Evolutionary conservation across 805 yeast species (phyloP).

Genomic region (Saccharomycopsis guyanensis): DNA sequence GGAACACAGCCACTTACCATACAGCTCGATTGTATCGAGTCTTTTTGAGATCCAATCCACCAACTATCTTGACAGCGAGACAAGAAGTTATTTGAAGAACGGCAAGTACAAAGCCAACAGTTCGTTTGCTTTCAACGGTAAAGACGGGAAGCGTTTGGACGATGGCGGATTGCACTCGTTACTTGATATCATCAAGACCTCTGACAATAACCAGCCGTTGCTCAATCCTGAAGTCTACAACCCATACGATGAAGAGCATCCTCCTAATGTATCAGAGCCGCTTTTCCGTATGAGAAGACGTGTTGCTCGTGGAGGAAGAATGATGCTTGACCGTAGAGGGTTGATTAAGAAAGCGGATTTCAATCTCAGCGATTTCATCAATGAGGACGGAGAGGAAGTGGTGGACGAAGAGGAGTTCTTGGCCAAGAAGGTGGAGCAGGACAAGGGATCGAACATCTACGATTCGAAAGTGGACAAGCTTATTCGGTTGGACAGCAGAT

Average conservation of each 20-base stretch:
- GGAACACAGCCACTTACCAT: slow-evolving; percentile 63
- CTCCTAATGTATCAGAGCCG: slow-evolving; percentile 26
- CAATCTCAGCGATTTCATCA: slow-evolving; percentile 30
- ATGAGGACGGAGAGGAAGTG: slow-evolving; percentile 36
- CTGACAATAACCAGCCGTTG: slow-evolving; percentile 20
- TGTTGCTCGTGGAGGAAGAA: slow-evolving; percentile 60
- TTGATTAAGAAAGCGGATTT: slow-evolving; percentile 30
- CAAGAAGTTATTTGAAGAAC: slow-evolving; percentile 38
- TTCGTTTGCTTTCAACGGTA: slow-evolving; percentile 34
- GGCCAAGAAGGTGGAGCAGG: slow-evolving; percentile 13
- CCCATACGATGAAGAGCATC: slow-evolving; percentile 26
- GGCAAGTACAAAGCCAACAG: slow-evolving; percentile 38
- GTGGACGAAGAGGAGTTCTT: slow-evolving; percentile 23
- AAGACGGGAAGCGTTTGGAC: slow-evolving; percentile 42
- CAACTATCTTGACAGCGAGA: slow-evolving; percentile 40
- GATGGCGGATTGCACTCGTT: slow-evolving; percentile 28
- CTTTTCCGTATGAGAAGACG: slow-evolving; percentile 65
- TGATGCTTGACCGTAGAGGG: slow-evolving; percentile 70
- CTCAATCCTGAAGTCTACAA: slow-evolving; percentile 29
- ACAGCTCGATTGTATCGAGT: slow-evolving; percentile 69
- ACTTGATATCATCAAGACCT: slow-evolving; percentile 40
- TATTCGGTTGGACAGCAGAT: slow-evolving; percentile 49
- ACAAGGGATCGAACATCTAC: slow-evolving; percentile 34
- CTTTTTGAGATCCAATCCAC: slow-evolving; percentile 58
- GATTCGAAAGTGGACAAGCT: slow-evolving; percentile 38